Evolutionary conservation across 768 basidiomycete species (phyloP), one percentile per base, ranked within the genome.

Genomic region (Russula lepida): DNA sequence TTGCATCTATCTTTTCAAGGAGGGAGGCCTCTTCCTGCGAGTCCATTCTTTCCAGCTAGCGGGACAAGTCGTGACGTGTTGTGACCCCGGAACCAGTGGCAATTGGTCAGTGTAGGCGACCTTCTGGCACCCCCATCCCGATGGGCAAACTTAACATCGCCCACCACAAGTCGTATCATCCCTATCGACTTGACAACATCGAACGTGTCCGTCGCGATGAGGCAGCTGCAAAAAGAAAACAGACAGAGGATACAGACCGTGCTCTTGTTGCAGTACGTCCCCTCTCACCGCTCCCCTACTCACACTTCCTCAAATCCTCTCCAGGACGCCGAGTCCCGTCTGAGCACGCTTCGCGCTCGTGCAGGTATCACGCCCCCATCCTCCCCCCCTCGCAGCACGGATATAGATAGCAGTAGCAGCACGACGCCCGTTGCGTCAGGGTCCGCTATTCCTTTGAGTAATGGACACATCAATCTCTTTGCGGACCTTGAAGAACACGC

Each of bases 101-200:
- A 12, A 37, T 5, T 33, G 0, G 4, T 2, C 9, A 2, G 19
- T 0, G 4, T 5, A 5, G 9, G 9, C 1, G 60, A 23, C 56
- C 61, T 49, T 30, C 49, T 58, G 59, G 12, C 49, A 63, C 56
- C 41, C 6, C 30, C 9, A 8, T 35, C 30, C 28, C 55, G 4
- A 91, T 91, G 89, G 89, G 88, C 28, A 89, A 89, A 69, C 79
- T 92, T 25, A 91, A 91, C 70, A 92, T 92, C 71, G 90, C 90
- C 13, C 90, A 92, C 71, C 90, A 92, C 77, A 93, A 93, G 70
- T 91, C 89, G 1, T 92, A 92, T 71, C 90, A 93, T 66, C 90
- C 90, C 0, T 92, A 92, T 69, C 75, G 90, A 41, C 73, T 84
- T 46, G 91, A 93, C 70, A 93, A 93, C 68, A 89, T 92, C 61